These are phyloP conservation scores for Colletotrichum eleusines DNA, from an alignment of 2,329 filamentous ascomycete genomes.

Conservation along the genomic window DNA sequence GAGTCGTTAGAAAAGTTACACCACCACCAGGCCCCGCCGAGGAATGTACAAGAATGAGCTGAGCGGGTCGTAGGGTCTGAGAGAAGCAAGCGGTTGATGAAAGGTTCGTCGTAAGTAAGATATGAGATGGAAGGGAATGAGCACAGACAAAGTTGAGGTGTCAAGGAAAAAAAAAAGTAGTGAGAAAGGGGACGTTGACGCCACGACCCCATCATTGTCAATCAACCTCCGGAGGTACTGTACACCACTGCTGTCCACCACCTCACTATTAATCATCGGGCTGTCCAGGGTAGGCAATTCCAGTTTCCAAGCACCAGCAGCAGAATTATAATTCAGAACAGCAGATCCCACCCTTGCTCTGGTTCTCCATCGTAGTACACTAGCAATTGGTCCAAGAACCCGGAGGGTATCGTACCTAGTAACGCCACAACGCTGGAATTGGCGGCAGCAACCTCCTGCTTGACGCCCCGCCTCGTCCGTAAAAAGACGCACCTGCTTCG, in stretches of 20 bases:
- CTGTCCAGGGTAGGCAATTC: neutral
- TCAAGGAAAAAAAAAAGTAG: constrained; percentile 13
- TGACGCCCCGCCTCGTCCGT: constrained; percentile 35
- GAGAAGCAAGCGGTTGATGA: constrained; percentile 9
- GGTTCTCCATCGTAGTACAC: neutral
- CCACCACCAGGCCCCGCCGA: constrained; percentile 18
- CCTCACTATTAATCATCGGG: neutral
- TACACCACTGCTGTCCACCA: neutral
- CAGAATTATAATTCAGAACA: constrained; percentile 4
- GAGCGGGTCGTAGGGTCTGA: neutral
- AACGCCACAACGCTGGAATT: constrained; percentile 24
- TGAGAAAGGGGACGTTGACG: constrained; percentile 26
- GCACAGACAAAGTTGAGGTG: constrained; percentile 33
- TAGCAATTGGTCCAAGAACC: constrained; percentile 21
- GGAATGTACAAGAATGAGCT: constrained; percentile 11
- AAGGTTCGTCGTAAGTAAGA: constrained; percentile 22
- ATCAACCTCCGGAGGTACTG: constrained; percentile 2
- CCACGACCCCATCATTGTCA: constrained; percentile 1
- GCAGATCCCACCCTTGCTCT: neutral
- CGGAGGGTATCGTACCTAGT: constrained; percentile 25
- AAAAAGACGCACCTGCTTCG: constrained; percentile 41
- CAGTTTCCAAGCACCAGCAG: neutral
- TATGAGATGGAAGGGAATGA: neutral
- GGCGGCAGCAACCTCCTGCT: constrained; percentile 25
- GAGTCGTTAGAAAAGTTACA: constrained; percentile 28